Percentiles rank a stretch among this genome's conserved stretches.
These are phyloP conservation scores for Picocystis sp. DNA, from an alignment of 163 green algal genomes.

Conservation along the genomic window DNA sequence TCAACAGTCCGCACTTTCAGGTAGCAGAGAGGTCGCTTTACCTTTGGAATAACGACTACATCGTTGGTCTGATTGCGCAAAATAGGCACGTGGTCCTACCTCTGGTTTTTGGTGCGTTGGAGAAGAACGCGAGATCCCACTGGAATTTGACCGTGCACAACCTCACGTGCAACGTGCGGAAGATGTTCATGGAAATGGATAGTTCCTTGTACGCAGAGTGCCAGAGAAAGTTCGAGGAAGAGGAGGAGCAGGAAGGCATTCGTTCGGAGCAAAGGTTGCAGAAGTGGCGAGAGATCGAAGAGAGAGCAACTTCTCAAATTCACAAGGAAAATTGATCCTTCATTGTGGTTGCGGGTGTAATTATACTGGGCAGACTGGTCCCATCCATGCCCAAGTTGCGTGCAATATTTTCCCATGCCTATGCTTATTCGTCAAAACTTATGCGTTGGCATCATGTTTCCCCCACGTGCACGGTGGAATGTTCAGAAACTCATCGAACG, in stretches of 20 bases:
- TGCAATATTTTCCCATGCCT: too few species aligned
- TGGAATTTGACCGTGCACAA: conserved; percentile 92
- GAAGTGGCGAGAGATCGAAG: conserved; percentile 8
- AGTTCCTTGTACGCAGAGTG: conserved; percentile 79
- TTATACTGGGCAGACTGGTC: too few species aligned
- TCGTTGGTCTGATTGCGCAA: conserved; percentile 75
- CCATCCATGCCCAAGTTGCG: too few species aligned
- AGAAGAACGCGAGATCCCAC: conserved; percentile 75
- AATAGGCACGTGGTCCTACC: conserved; percentile 67
- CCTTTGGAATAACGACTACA: conserved; percentile 96
- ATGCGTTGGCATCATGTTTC: conserved; percentile 12
- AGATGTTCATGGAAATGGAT: conserved; percentile 97
- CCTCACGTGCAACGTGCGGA: conserved; percentile 93
- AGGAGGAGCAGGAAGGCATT: conserved; percentile 20
- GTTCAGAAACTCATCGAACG: conserved; percentile 31
- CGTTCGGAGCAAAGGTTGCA: conserved; percentile 8
- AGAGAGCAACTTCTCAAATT: too few species aligned
- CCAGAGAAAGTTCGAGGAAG: conserved; percentile 43
- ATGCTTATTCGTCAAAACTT: too few species aligned
- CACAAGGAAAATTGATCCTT: too few species aligned
- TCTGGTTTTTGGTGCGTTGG: conserved; percentile 70
- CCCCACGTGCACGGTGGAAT: conserved; percentile 20
- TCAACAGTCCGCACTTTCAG: conserved; percentile 94
- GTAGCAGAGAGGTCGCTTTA: conserved; percentile 94
- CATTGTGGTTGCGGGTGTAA: too few species aligned